These are phyloP conservation scores for Neurospora terricola DNA, from an alignment of 495 filamentous ascomycete genomes.

Conservation along the genomic window DNA sequence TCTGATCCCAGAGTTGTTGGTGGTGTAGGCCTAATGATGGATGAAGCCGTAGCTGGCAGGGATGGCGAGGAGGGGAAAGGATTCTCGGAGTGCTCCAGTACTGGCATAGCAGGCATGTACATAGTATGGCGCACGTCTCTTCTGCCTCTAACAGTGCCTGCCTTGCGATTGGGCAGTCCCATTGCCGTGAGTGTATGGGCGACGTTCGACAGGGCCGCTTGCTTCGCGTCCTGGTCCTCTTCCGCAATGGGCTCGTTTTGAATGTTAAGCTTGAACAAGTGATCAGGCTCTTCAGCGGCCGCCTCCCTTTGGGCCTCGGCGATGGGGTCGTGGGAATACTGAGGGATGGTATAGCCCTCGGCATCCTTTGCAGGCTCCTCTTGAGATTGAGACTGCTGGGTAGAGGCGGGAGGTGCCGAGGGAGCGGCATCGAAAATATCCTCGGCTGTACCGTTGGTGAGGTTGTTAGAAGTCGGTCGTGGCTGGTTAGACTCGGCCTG, in stretches of 20 bases:
- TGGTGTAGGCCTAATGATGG: conserved; percentile 30
- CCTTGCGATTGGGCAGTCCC: conserved; percentile 52
- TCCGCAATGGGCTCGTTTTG: conserved; percentile 87
- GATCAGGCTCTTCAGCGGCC: conserved; percentile 50
- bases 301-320: conserved; percentile 75
- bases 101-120: conserved; percentile 50
- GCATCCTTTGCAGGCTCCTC: conserved; percentile 38
- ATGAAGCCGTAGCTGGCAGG: conserved; percentile 23
- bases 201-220: conserved; percentile 76
- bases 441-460: conserved; percentile 28
- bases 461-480: conserved; percentile 17
- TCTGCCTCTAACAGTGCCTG: conserved; percentile 74
- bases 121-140: conserved; percentile 86
- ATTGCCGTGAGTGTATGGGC: conserved; percentile 63
- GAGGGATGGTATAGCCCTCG: conserved; percentile 62
- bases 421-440: conserved; percentile 37
- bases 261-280: conserved; percentile 84
- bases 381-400: conserved; percentile 15
- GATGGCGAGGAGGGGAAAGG: conserved; percentile 37
- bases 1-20: conserved; percentile 38
- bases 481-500: conserved; percentile 17
- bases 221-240: conserved; percentile 77
- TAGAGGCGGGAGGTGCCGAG: conserved; percentile 36
- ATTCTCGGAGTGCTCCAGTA: conserved; percentile 32
- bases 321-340: conserved; percentile 64